phyloP scores from a whole-genome alignment of 1,139 yeast species.

The Entelexis sorbosivorans region DNA sequence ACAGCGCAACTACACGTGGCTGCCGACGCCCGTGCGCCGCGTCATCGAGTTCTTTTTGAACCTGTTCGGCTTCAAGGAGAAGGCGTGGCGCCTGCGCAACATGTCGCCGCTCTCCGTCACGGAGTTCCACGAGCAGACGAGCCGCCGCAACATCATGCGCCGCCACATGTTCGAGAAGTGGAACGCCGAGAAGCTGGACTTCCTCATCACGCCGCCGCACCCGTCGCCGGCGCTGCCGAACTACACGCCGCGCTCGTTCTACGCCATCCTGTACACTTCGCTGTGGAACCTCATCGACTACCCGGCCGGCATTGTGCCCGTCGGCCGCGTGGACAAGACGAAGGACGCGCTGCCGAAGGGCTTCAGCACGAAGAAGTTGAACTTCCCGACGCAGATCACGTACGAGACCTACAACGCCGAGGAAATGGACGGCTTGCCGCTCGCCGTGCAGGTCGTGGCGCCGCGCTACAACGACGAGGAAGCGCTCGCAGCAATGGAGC shows the following conservation, averaged over 20 bases:
- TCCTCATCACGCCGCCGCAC: constrained; percentile 33
- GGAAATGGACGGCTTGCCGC: constrained; percentile 52
- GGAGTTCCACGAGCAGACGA: constrained; percentile 3
- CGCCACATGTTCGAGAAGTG: constrained; percentile 31
- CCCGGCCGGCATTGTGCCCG: constrained; percentile 50
- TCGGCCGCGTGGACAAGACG: constrained; percentile 34
- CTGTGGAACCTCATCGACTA: constrained; percentile 51
- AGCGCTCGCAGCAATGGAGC: constrained; percentile 38
- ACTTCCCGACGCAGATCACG: constrained; percentile 31
- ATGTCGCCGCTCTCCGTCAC: neutral
- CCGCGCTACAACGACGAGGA: constrained; percentile 51
- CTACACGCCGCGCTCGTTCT: constrained; percentile 5
- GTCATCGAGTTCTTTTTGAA: constrained; percentile 7
- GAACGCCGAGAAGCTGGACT: constrained; percentile 32
- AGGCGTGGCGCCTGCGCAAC: constrained; percentile 1
- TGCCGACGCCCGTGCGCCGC: constrained; percentile 12
- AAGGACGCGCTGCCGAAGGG: constrained; percentile 33
- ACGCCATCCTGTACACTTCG: constrained; percentile 37
- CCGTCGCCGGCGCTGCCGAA: constrained; percentile 29
- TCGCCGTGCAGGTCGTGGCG: constrained; percentile 52
- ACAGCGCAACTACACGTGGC: neutral
- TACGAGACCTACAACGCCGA: constrained; percentile 43
- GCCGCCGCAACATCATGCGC: constrained; percentile 18
- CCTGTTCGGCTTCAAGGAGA: constrained; percentile 13
- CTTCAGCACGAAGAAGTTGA: constrained; percentile 31